A percentile compares a stretch with the other conserved stretches of the same genome.
Conservation (phyloP, 2,329 filamentous ascomycete genomes). For the Dactylellina leptospora region DNA sequence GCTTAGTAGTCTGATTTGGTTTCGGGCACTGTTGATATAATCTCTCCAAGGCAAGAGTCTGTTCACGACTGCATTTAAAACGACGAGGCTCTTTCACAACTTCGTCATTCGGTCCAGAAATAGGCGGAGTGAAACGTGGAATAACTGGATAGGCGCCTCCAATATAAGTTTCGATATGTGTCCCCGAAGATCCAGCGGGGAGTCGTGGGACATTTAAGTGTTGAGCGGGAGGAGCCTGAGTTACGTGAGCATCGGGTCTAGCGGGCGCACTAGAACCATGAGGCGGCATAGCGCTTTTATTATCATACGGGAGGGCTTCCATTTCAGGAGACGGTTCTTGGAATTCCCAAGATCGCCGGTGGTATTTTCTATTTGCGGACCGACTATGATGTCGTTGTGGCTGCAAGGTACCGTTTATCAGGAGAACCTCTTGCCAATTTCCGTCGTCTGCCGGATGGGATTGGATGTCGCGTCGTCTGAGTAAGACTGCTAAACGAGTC, state of each 20-base stretch:
- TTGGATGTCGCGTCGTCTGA: constrained; percentile 16
- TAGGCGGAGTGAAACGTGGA: constrained; percentile 47
- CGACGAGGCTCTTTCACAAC: constrained; percentile 47
- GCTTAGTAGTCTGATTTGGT: constrained; percentile 48
- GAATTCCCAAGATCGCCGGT: constrained; percentile 31
- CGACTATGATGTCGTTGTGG: constrained; percentile 44
- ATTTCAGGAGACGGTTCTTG: constrained; percentile 28
- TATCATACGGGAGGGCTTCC: constrained; percentile 38
- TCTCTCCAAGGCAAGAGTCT: constrained; percentile 49
- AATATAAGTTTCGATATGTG: constrained; percentile 48
- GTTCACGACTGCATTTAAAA: constrained; percentile 51
- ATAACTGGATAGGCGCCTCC: constrained; percentile 39
- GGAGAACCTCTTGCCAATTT: constrained; percentile 6
- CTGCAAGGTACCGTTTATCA: constrained; percentile 43
- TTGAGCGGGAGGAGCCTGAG: constrained; percentile 32
- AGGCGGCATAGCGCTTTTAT: constrained; percentile 49
- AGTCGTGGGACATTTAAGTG: constrained; percentile 42
- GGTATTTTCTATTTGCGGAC: constrained; percentile 19
- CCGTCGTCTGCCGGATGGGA: constrained; percentile 24
- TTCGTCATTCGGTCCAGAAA: constrained; percentile 47
- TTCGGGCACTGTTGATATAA: constrained; percentile 51
- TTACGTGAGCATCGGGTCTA: constrained; percentile 46
- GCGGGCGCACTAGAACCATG: constrained; percentile 20
- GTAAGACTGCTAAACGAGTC: constrained; percentile 9
- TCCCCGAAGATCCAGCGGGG: constrained; percentile 23